Evolutionary conservation across 1,284 basidiomycete species (phyloP), one percentile per base, ranked within the genome.

Genomic region (Neonothopanus nambi): DNA sequence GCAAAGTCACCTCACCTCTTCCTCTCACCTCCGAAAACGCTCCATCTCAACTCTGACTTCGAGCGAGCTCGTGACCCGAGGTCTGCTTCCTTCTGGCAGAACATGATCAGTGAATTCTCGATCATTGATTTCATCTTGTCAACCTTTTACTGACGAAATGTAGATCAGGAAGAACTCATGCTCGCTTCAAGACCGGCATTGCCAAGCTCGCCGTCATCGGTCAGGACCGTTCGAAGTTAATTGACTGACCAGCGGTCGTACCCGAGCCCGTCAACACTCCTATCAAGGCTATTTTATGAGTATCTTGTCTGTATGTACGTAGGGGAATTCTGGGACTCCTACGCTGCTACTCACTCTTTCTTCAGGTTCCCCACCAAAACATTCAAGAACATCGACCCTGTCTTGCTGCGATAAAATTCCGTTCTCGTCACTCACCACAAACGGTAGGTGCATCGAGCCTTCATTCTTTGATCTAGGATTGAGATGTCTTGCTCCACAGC

Each of bases 31-130:
- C 24, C 9, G 49, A 40, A 11, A 20, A 23, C 13, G 30, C 63
- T 76, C 52, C 71, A 73, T 42, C 64, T 76, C 13, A 67, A 72
- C 56, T 75, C 73, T 21, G 74, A 76, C 57, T 61, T 59, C 33
- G 61, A 54, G 13, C 49, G 75, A 38, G 68, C 73, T 30, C 70
- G 70, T n/a, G 49, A 51, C 38, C 21, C n/a, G 30, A 60, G 68
- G 28, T 70, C 68, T 21, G 70, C 70, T 23, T 74, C 70, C 61
- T 56, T 64, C 42, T 72, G 67, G 69, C 70, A 71, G 58, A 63
- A 64, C 3, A 65, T 70, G 56, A 62, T 70, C 48, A 63, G 68
- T 70, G 51, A 48, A 65, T n/a, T 57, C 24, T 15, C n/a, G n/a
- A 21, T 28, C 20, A 23, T 8, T 20, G 43, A 20, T 4, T 33